A percentile compares a stretch with the other conserved stretches of the same genome.
These are phyloP conservation scores for Talaromyces adpressus DNA, from an alignment of 495 filamentous ascomycete genomes.

Conservation along the genomic window DNA sequence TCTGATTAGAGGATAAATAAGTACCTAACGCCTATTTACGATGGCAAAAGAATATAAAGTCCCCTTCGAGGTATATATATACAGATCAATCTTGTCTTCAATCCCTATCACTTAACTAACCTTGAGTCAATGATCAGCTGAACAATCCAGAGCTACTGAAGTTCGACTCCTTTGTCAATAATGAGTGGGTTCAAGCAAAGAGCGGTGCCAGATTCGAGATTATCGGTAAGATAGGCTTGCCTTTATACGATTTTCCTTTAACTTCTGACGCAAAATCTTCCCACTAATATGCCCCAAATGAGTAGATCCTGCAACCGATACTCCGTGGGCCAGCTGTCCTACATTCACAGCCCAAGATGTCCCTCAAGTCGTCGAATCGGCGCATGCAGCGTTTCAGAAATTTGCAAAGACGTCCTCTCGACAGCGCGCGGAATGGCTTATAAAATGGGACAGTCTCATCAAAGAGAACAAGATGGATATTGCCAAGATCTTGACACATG, in stretches of 20 bases:
- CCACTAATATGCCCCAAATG: neutral
- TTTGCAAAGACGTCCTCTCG: conserved; percentile 46
- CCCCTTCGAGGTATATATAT: conserved; percentile 30
- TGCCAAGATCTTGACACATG: conserved; percentile 37
- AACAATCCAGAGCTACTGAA: conserved; percentile 52
- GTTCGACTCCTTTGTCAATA: conserved; percentile 51
- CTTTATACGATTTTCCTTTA: neutral
- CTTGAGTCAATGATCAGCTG: conserved; percentile 29
- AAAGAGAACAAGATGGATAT: conserved; percentile 33
- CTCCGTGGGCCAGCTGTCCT: conserved; percentile 58
- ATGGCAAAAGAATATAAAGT: conserved; percentile 32
- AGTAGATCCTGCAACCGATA: conserved; percentile 57
- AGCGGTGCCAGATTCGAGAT: conserved; percentile 62
- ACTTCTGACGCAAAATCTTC: neutral
- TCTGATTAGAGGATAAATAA: neutral
- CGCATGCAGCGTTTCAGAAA: conserved; percentile 53
- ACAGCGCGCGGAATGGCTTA: conserved; percentile 15
- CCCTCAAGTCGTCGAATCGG: conserved; percentile 48
- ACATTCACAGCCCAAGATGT: conserved; percentile 55
- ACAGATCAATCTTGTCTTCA: neutral
- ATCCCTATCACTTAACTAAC: neutral
- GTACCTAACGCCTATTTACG: neutral
- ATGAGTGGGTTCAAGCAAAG: conserved; percentile 56
- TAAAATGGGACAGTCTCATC: conserved; percentile 24
- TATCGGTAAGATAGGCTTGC: conserved; percentile 34